Evolutionary conservation across 176 grass and related monocot genomes (phyloP), one percentile per base, ranked within the genome.

Genomic region (Pontederia crassipes): DNA sequence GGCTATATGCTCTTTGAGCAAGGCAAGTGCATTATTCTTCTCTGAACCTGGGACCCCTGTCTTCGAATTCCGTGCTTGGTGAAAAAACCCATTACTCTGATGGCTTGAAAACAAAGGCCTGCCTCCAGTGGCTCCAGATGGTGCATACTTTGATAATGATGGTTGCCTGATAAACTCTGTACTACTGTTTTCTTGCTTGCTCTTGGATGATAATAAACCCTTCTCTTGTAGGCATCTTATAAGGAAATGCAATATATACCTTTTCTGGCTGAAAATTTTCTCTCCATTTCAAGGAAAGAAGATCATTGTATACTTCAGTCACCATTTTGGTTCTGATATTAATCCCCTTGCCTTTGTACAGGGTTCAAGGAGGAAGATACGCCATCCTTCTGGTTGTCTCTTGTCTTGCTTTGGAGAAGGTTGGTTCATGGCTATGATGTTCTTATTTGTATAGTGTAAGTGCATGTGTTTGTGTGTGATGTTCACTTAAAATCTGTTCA

Each of bases 191-290:
- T 79, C 65, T 81, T 81, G 70, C 68, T 73, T 63, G 72, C 75
- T 65, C 32, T 75, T 55, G 63, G 61, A 66, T 48, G 24, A 26
- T 71, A 60, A 67, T 14, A 48, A 40, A 55, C 66, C 67, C 17
- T 65, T 76, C 49, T 66, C 75, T 71, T 70, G 72, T 84, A 78
- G 72, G 17, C 58, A 70, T 79, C 72, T 45, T 79, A 74, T 87
- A 78, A 79, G 75, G 83, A 77, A 85, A 70, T 64, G 65, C 7
- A 46, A 75, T 13, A 54, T 71, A 87, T 95, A 72, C 90, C 65
- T 67, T 80, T 95, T 87, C 59, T 55, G 78, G 71, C 46, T 68
- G 48, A 75, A 55, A 13, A 28, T 29, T 67, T 18, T 83, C 46
- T 16, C 17, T 46, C 18, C 16, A 45, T 16, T 56, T 10, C 1